phyloP scores from a whole-genome alignment of 148 eudicot genomes.

The Selenicereus undatus region DNA sequence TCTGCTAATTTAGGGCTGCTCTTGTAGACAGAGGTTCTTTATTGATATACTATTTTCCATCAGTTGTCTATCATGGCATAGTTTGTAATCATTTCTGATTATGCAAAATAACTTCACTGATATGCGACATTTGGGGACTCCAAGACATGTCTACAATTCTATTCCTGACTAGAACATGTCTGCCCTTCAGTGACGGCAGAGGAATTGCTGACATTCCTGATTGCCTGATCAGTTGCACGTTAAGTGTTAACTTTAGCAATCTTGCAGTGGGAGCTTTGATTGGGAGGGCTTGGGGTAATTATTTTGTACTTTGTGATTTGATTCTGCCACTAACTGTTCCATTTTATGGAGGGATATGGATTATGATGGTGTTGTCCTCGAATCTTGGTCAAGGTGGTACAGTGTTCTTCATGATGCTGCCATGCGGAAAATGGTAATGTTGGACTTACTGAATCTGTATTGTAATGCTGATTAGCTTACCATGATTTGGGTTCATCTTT shows the following conservation, averaged over 20 bases:
- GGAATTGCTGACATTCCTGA: background rate
- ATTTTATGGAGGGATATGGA: constrained; percentile 67
- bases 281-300: too few species aligned
- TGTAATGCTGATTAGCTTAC: background rate
- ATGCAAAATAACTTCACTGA: background rate
- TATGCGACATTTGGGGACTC: background rate
- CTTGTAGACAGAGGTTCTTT: background rate
- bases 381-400: constrained; percentile 99
- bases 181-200: background rate
- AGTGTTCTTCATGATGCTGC: constrained; percentile 71
- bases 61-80: background rate
- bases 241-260: background rate
- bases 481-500: background rate
- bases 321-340: background rate
- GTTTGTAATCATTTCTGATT: background rate
- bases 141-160: background rate
- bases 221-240: background rate
- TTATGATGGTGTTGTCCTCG: constrained; percentile 92
- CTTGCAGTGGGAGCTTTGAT: background rate
- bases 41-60: background rate
- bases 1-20: background rate
- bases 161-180: background rate
- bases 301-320: background rate
- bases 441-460: background rate
- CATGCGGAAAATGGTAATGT: constrained; percentile 61